Base-by-base conservation (phyloP, 2,329 filamentous ascomycete genomes). In the Exophiala calicioides region DNA sequence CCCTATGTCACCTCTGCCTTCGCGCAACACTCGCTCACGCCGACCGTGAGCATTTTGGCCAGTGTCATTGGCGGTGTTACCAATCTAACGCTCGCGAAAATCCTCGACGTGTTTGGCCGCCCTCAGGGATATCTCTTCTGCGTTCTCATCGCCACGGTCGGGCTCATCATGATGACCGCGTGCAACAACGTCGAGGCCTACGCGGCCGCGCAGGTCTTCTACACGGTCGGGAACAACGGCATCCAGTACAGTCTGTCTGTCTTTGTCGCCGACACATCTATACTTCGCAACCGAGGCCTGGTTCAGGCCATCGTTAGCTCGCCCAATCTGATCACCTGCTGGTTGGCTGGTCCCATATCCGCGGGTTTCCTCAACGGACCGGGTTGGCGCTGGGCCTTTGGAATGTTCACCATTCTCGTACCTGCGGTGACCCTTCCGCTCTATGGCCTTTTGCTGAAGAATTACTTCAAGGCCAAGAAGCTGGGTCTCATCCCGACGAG, bases 21-120 rank as follows among this genome's bases (percentile, higher is more conserved):
- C 54, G 52, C 67, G 16, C 59, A 66, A 4, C 78, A 81, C 56
- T 77, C 76, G 0, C 65, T 81, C 39, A 71, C 75, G 1, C 67
- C 76, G 0, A 71, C 76, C 7, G 77, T 76, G 8, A 62, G 62
- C 32, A 73, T 83, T 50, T 68, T 83, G 36, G 67, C 77, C 13
- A 71, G 63, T 47, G 64, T 82, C 24, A 74, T 84, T 32, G 74
- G 72, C 20, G 81, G 78, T 24, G 65, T 81, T 16, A 66, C 72
- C 48, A 79, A 79, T 58, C 68, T 84, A 10, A 75, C 79, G 1
- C 67, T 79, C 20, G 79, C 81, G 42, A 84, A 83, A 62, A 67
- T 82, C 13, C 67, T 84, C 44, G 77, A 84, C 64, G 68, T 80
- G 34, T 84, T 75, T 72, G 81, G 79, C 18, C 77, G 81, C 12